phyloP scores from a whole-genome alignment of 805 yeast genomes.

The Yarrowia sp. region DNA sequence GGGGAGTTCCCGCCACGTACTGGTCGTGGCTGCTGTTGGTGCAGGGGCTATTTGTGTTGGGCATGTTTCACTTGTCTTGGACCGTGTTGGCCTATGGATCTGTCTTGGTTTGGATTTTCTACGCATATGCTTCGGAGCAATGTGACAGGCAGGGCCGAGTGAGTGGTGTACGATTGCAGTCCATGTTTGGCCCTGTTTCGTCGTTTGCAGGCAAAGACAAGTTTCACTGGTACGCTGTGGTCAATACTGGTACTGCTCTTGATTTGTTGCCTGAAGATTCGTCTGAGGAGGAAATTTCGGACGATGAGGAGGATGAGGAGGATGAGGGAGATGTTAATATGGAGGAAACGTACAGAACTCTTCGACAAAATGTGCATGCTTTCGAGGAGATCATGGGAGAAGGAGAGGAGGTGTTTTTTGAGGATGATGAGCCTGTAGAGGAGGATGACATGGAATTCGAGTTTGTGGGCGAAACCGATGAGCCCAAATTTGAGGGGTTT shows the following conservation, averaged over 20 bases:
- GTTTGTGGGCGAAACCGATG: not conserved
- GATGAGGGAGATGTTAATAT: not conserved
- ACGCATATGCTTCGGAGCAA: constrained; percentile 9
- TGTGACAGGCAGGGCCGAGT: constrained; percentile 10
- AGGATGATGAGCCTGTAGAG: not conserved
- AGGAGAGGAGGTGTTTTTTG: constrained; percentile 18
- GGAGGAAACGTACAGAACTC: not conserved
- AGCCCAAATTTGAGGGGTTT: constrained; percentile 2
- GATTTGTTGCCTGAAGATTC: not conserved
- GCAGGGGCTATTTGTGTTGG: constrained; percentile 17
- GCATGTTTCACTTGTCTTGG: not conserved
- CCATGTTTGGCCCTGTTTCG: not conserved
- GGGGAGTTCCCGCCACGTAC: constrained; percentile 10
- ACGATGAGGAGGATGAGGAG: not conserved
- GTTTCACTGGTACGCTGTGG: constrained; percentile 24
- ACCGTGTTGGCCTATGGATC: constrained; percentile 1
- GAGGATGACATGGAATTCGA: not conserved
- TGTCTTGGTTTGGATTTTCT: constrained; percentile 2
- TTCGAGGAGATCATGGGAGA: not conserved
- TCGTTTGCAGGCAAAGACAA: constrained; percentile 15
- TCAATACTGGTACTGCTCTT: not conserved
- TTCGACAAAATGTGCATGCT: not conserved
- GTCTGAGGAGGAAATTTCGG: constrained; percentile 10
- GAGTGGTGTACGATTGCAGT: not conserved
- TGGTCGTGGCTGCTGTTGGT: constrained; percentile 11